Conservation (phyloP, 768 basidiomycete genomes). For the Clitopilus hobsonii region DNA sequence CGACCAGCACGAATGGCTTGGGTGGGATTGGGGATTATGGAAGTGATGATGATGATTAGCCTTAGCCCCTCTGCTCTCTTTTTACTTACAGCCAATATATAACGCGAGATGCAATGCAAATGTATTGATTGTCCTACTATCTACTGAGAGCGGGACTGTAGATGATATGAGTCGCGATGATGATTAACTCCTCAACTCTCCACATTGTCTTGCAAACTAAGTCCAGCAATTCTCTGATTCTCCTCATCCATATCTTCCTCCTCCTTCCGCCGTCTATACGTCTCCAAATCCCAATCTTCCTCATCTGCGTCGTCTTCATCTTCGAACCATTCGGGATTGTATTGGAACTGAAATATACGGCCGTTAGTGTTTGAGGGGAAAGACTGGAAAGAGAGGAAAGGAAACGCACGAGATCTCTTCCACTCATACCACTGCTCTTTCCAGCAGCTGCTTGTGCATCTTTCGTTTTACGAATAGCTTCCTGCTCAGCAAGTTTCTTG, state of each 20-base stretch:
- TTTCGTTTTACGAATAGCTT: conserved; percentile 79
- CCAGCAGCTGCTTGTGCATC: conserved; percentile 78
- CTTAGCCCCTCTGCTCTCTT: too few relatives aligned
- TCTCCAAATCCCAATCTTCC: conserved; percentile 56
- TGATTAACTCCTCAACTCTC: not conserved
- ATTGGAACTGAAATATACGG: conserved; percentile 68
- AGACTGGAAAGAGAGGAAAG: conserved; percentile 5
- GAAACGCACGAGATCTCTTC: conserved; percentile 79
- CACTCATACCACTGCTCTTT: conserved; percentile 91
- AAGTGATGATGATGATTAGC: conserved; percentile 58
- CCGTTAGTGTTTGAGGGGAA: conserved; percentile 3
- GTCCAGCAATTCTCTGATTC: conserved; percentile 43
- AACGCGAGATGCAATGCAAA: not conserved
- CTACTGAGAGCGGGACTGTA: too few relatives aligned
- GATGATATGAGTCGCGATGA: too few relatives aligned
- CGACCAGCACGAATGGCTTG: conserved; percentile 41
- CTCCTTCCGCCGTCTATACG: conserved; percentile 60
- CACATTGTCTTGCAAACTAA: conserved; percentile 31
- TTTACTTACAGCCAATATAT: too few relatives aligned
- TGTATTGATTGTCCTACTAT: too few relatives aligned
- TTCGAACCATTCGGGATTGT: conserved; percentile 92
- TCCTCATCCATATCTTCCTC: conserved; percentile 54
- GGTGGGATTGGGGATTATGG: conserved; percentile 68
- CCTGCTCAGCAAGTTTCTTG: conserved; percentile 90
- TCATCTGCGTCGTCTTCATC: conserved; percentile 58